Base-by-base conservation (phyloP, 2,329 filamentous ascomycete genomes). In the Colletotrichum somersetense region DNA sequence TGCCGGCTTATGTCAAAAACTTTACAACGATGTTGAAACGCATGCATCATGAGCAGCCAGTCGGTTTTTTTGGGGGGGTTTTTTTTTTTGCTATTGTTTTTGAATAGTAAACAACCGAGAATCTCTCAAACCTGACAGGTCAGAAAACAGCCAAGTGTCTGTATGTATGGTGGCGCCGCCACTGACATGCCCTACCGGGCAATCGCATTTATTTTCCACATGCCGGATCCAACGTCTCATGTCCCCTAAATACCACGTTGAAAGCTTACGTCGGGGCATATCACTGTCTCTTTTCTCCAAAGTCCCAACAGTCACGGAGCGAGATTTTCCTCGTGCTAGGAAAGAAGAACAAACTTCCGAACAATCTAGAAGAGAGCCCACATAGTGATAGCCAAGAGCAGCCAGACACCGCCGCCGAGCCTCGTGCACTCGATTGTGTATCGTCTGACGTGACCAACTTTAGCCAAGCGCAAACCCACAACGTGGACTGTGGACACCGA, bases 131-230 rank as follows among this genome's bases (percentile, higher is more conserved):
- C 52, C 56, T 46, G 65, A 68, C 30, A 38, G 7, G 40, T 42
- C 12, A 38, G 44, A 30, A 57, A 20, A 18, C 57, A 26, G 57
- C 52, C 44, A 68, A 16, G 67, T 57, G 58, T 48, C 68, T 58
- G 42, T 48, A 18, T 30, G 42, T 48, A 18, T 30, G 42, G 65
- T 68, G 69, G 69, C 69, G 69, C 26, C 55, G 67, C 53, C 58
- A 68, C 65, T 58, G 40, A 62, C n/a, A 58, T 42, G 35, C 10
- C 46, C 57, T 50, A 30, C 40, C n/a, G 20, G n/a, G 33, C 20
- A 46, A 30, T 52, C 40, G 35, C n/a, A 44, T 35, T 44, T n/a
- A 35, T 44, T 58, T 40, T 44, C 30, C 30, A 18, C 38, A 53
- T 64, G 20, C 18, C 50, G 50, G 48, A 55, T 18, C 35, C 35